phyloP scores from a whole-genome alignment of 495 filamentous ascomycete species.

The Podospora pseudoanserina region DNA sequence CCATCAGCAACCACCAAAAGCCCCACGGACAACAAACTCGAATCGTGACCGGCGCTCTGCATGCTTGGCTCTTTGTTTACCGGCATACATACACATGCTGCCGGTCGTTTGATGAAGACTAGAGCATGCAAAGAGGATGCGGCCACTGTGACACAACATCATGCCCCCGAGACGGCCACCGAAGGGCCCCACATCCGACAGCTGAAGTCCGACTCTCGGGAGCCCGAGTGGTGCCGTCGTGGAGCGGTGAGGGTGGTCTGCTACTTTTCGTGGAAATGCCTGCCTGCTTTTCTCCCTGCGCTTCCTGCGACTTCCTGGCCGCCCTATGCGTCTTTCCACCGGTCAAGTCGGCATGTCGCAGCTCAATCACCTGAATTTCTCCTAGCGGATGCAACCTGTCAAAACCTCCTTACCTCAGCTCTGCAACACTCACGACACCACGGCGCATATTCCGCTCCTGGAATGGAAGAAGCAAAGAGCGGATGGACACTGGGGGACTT shows the following conservation, averaged over 20 bases:
- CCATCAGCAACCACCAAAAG: background rate
- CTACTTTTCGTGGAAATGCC: background rate
- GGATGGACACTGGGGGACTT: background rate
- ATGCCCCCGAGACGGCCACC: conserved; percentile 5
- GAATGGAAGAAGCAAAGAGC: background rate
- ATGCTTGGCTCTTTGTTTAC: background rate
- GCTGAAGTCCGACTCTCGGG: conserved; percentile 1
- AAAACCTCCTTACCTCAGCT: background rate
- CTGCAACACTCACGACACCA: background rate
- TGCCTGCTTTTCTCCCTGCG: background rate
- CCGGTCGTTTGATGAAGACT: conserved; percentile 6
- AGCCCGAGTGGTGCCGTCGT: background rate
- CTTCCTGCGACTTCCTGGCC: background rate
- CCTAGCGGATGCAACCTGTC: conserved; percentile 11
- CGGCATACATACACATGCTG: background rate
- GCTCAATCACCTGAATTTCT: conserved; percentile 18
- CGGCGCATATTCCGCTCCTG: background rate
- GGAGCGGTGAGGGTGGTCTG: background rate
- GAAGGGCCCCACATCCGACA: background rate
- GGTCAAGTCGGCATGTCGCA: conserved; percentile 20
- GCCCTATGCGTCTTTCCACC: conserved; percentile 17
- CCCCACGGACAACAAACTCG: background rate
- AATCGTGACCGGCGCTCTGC: background rate
- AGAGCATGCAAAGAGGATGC: conserved; percentile 6
- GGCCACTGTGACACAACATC: conserved; percentile 15